Evolutionary conservation across 495 filamentous ascomycete species (phyloP).

Genomic region (Xylaria nigripes): DNA sequence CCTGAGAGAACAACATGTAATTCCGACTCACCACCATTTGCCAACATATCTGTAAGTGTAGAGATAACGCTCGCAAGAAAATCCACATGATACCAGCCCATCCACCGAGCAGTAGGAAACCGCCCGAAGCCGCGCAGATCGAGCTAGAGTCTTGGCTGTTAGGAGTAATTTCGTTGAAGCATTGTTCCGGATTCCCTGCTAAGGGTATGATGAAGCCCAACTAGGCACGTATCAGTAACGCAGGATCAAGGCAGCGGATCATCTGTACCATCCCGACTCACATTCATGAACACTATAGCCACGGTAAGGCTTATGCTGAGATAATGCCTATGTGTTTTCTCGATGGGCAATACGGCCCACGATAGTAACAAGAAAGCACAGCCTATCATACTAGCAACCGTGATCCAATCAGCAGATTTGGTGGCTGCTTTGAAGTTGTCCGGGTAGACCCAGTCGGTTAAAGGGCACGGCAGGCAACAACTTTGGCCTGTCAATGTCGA

Average conservation of each 20-base stretch:
- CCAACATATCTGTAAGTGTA: slow-evolving; percentile 98
- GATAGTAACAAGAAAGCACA: slow-evolving; percentile 73
- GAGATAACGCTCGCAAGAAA: slow-evolving; percentile 81
- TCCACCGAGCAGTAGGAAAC: slow-evolving; percentile 76
- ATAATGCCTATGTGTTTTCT: slow-evolving; percentile 88
- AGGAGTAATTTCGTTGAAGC: slow-evolving; percentile 83
- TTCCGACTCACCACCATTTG: slow-evolving; percentile 78
- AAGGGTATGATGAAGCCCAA: slow-evolving; percentile 86
- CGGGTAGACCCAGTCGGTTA: slow-evolving; percentile 75
- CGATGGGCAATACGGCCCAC: slow-evolving; percentile 74
- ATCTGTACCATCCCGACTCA: slow-evolving; percentile 35
- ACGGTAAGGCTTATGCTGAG: slow-evolving; percentile 77
- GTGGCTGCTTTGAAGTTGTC: slow-evolving; percentile 61
- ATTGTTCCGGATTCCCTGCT: slow-evolving; percentile 69
- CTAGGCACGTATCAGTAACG: slow-evolving; percentile 25
- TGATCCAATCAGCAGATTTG: slow-evolving; percentile 65
- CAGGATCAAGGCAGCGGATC: not conserved
- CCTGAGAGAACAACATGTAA: slow-evolving; percentile 83
- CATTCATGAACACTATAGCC: slow-evolving; percentile 67
- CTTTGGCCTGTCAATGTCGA: slow-evolving; percentile 28
- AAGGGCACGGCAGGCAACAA: slow-evolving; percentile 89
- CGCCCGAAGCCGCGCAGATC: slow-evolving; percentile 81
- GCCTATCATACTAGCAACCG: slow-evolving; percentile 62
- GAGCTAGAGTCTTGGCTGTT: slow-evolving; percentile 79
- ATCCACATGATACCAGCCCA: slow-evolving; percentile 79